Evolutionary conservation across 2,329 filamentous ascomycete genomes (phyloP).

Genomic region (Cladosporium colombiae): DNA sequence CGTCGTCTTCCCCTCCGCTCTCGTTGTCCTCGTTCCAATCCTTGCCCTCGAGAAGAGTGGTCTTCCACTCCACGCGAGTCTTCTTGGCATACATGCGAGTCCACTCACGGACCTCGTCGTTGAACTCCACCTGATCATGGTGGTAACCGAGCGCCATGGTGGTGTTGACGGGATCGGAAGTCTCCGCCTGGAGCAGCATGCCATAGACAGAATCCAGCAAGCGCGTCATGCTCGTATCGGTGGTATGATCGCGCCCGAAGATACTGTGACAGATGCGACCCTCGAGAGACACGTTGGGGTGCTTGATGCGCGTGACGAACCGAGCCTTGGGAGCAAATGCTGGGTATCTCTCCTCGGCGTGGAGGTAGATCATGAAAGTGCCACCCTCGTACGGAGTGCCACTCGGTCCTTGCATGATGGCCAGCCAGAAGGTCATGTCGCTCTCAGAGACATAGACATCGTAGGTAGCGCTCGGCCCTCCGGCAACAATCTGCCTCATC

Average conservation of each 20-base stretch:
- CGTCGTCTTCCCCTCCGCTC: neutral
- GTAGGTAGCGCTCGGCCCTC: constrained; percentile 35
- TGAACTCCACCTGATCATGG: constrained; percentile 38
- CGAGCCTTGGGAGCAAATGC: constrained; percentile 38
- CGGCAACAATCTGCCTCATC: constrained; percentile 37
- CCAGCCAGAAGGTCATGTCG: constrained; percentile 94
- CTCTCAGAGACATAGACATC: constrained; percentile 72
- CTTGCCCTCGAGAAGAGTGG: constrained; percentile 24
- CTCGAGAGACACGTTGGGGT: constrained; percentile 40
- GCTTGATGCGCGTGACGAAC: constrained; percentile 42
- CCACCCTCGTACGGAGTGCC: constrained; percentile 95
- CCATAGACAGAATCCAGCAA: constrained; percentile 40
- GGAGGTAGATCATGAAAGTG: constrained; percentile 65
- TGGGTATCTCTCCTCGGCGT: constrained; percentile 41
- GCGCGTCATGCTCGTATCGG: constrained; percentile 36
- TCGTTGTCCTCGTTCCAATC: constrained; percentile 4
- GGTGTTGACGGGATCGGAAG: constrained; percentile 37
- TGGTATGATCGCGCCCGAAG: constrained; percentile 41
- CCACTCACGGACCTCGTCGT: constrained; percentile 35
- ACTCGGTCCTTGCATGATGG: constrained; percentile 90
- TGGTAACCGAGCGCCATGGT: constrained; percentile 38
- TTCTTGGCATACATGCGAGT: constrained; percentile 36
- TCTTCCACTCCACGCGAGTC: constrained; percentile 34
- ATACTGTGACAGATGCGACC: constrained; percentile 42
- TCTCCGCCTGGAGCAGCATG: constrained; percentile 38